Percentiles rank a stretch among this genome's conserved stretches.
Conservation (phyloP, 176 grass and related monocot species). For the Elymus sibiricus region DNA sequence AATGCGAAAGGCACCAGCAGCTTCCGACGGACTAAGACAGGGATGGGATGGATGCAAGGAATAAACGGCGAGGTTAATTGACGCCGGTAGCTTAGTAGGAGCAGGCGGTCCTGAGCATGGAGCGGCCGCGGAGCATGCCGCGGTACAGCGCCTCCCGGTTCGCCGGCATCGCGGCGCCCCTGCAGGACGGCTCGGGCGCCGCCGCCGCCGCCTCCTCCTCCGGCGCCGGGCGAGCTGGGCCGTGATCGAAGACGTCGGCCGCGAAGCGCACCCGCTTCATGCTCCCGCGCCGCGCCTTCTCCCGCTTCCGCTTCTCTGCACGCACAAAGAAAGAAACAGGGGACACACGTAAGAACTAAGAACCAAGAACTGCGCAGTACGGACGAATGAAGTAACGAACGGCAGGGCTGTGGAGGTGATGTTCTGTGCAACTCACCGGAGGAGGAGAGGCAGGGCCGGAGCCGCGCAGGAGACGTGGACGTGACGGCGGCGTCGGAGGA, state of each 20-base stretch:
- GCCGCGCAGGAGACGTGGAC: background rate
- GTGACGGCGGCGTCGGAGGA: background rate
- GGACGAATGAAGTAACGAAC: background rate
- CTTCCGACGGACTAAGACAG: background rate
- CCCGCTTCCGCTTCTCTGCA: conserved; percentile 60
- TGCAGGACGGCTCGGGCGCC: conserved; percentile 14
- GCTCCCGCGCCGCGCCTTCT: conserved; percentile 42
- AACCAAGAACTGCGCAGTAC: background rate
- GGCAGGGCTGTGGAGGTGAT: background rate
- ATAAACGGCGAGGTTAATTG: conserved; percentile 8
- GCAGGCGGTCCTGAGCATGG: conserved; percentile 61
- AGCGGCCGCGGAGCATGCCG: conserved; percentile 73
- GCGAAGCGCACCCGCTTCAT: conserved; percentile 89
- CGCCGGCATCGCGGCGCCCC: conserved; percentile 55
- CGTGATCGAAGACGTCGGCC: conserved; percentile 53
- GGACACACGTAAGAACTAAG: background rate
- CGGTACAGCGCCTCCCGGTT: conserved; percentile 87
- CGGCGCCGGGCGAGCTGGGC: background rate
- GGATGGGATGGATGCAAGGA: background rate
- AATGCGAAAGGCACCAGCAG: background rate
- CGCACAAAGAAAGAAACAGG: background rate
- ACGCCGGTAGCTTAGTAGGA: conserved; percentile 39
- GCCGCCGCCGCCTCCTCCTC: background rate
- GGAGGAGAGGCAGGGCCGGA: conserved; percentile 49
- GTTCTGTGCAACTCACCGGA: conserved; percentile 19